A percentile compares a stretch with the other conserved stretches of the same genome.
Evolutionary conservation across 257 asterid species (phyloP).

Genomic region (Parsonsia alboflavescens): DNA sequence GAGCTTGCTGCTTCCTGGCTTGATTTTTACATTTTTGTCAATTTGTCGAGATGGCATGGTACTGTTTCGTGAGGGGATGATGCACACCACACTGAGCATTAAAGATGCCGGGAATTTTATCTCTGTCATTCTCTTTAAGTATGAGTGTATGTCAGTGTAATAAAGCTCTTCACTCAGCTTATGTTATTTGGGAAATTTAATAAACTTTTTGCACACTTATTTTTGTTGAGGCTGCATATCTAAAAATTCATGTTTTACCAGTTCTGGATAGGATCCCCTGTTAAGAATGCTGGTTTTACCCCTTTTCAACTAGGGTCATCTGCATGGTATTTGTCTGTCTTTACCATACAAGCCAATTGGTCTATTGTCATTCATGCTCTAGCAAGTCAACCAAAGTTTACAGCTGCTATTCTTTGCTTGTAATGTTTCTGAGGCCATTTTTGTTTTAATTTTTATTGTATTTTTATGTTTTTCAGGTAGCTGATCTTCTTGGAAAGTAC

Average conservation of each 20-base stretch:
- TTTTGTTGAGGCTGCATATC: background rate
- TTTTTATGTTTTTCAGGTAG: constrained; percentile 48
- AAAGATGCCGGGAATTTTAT: background rate
- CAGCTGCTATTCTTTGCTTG: background rate
- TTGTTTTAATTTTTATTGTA: background rate
- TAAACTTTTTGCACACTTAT: background rate
- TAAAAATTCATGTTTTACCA: background rate
- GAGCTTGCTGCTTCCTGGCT: background rate
- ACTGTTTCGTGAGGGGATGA: background rate
- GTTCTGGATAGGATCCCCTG: background rate
- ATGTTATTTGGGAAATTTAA: background rate
- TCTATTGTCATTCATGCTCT: background rate
- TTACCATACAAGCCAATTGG: background rate
- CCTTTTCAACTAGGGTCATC: background rate
- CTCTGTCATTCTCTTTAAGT: background rate
- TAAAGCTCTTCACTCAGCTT: background rate
- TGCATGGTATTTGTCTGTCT: background rate
- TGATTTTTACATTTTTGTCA: background rate
- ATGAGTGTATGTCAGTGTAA: background rate
- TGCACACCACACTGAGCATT: background rate
- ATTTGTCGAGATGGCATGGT: background rate
- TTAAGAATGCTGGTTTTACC: background rate
- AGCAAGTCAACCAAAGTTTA: background rate
- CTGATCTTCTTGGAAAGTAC: constrained; percentile 75
- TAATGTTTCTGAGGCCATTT: background rate